Conservation (phyloP, 73 alveolate species). For the Paraurostyla sp. region DNA sequence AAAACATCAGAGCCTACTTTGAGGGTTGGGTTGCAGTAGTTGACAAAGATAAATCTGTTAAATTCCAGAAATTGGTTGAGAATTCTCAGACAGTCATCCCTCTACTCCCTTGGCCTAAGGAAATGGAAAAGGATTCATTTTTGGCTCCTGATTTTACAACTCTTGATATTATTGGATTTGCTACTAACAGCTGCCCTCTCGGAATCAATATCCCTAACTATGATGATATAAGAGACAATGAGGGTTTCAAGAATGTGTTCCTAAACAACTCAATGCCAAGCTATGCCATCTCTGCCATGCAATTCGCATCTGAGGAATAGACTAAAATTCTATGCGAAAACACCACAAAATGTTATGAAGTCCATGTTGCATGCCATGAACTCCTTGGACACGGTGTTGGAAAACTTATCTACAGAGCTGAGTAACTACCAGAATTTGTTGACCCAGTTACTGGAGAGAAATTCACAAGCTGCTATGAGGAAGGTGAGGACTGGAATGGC, state of each 20-base stretch:
- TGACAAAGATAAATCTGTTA: slow-evolving; percentile 86
- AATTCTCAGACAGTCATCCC: slow-evolving; percentile 58
- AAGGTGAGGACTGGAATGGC: slow-evolving; percentile 93
- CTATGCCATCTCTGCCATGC: slow-evolving; percentile 75
- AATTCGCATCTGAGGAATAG: slow-evolving; percentile 84
- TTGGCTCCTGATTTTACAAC: slow-evolving; percentile 92
- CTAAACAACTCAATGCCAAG: slow-evolving; percentile 85
- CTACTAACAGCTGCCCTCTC: slow-evolving; percentile 89
- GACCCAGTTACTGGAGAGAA: slow-evolving; percentile 93
- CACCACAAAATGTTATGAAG: slow-evolving; percentile 76
- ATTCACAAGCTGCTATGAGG: slow-evolving; percentile 83
- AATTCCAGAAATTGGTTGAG: slow-evolving; percentile 81
- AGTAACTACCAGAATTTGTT: slow-evolving; percentile 79
- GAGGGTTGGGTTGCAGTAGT: slow-evolving; percentile 95
- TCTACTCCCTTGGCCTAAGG: slow-evolving; percentile 96
- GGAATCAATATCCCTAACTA: slow-evolving; percentile 98
- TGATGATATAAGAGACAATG: slow-evolving; percentile 90
- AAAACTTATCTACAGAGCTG: slow-evolving; percentile 81
- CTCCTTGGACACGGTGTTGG: slow-evolving; percentile 97
- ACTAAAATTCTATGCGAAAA: slow-evolving; percentile 72
- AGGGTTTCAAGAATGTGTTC: slow-evolving; percentile 96
- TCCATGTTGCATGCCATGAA: slow-evolving; percentile 94
- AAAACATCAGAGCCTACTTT: slow-evolving; percentile 90
- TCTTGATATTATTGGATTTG: slow-evolving; percentile 91
- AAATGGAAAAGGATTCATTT: slow-evolving; percentile 90